Evolutionary conservation across 768 basidiomycete species (phyloP).

Genomic region (Tylopilus subfusipes): DNA sequence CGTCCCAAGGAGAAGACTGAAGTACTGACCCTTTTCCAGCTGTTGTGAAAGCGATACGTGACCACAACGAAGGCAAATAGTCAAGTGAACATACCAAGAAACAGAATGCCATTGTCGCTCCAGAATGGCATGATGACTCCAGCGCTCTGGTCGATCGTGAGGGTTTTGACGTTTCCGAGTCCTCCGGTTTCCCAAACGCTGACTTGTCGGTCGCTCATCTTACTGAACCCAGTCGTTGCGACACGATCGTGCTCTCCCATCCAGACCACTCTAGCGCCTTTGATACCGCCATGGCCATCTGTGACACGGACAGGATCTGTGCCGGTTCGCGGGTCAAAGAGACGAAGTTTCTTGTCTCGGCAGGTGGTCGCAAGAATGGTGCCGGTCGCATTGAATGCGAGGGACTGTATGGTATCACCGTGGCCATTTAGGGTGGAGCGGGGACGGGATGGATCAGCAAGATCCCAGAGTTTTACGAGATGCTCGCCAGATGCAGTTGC

Average conservation of each 20-base stretch:
- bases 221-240: slow-evolving; percentile 95
- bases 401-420: slow-evolving; percentile 80
- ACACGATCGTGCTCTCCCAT: slow-evolving; percentile 86
- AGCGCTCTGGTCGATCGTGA: slow-evolving; percentile 81
- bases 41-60: slow-evolving; percentile 17
- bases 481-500: slow-evolving; percentile 83
- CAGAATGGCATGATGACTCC: slow-evolving; percentile 98
- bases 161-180: slow-evolving; percentile 71
- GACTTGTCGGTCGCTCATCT: slow-evolving; percentile 93
- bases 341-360: slow-evolving; percentile 84
- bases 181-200: slow-evolving; percentile 85
- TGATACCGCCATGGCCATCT: slow-evolving; percentile 92
- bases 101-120: slow-evolving; percentile 88
- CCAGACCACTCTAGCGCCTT: slow-evolving; percentile 86
- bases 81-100: slow-evolving; percentile 54
- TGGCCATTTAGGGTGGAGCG: slow-evolving; percentile 67
- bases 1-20: slow-evolving; percentile 29
- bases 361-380: slow-evolving; percentile 84
- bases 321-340: slow-evolving; percentile 88
- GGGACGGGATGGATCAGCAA: slow-evolving; percentile 67
- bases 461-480: slow-evolving; percentile 87
- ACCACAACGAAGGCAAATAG: not conserved
- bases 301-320: slow-evolving; percentile 74
- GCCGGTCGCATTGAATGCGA: slow-evolving; percentile 81
- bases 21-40: slow-evolving; percentile 83